Percentiles rank a stretch among this genome's conserved stretches.
phyloP scores from a whole-genome alignment of 106 monocot species.

The Dioscorea alata region DNA sequence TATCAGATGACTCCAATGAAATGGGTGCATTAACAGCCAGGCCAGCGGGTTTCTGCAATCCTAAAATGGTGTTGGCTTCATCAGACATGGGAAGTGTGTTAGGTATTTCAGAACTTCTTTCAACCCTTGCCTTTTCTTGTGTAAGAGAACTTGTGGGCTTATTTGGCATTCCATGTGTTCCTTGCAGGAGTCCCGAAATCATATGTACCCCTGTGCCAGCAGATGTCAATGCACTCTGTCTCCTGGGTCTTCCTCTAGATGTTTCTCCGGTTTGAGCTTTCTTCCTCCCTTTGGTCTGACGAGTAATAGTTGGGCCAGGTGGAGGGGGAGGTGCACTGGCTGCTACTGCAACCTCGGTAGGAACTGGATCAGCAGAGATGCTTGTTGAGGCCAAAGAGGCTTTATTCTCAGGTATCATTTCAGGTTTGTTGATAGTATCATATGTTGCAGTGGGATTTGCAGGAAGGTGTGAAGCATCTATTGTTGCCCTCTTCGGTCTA shows the following conservation, averaged over 20 bases:
- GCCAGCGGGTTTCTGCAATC: slow-evolving; percentile 20
- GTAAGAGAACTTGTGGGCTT: slow-evolving; percentile 5
- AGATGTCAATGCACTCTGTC: slow-evolving; percentile 24
- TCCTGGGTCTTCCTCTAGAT: slow-evolving; percentile 50
- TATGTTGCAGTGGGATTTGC: slow-evolving; percentile 10
- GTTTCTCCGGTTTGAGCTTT: slow-evolving; percentile 33
- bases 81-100: neutral
- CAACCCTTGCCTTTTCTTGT: slow-evolving; percentile 8
- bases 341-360: slow-evolving; percentile 1
- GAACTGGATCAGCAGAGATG: slow-evolving; percentile 11
- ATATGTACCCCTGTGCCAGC: slow-evolving; percentile 15
- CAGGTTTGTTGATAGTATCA: slow-evolving; percentile 17
- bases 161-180: slow-evolving; percentile 10
- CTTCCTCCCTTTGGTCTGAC: slow-evolving; percentile 36
- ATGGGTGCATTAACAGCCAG: slow-evolving; percentile 4
- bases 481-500: slow-evolving; percentile 66
- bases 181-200: slow-evolving; percentile 5
- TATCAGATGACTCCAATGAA: slow-evolving; percentile 11
- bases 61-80: slow-evolving; percentile 11
- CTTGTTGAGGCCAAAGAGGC: neutral
- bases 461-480: slow-evolving; percentile 12
- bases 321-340: slow-evolving; percentile 9
- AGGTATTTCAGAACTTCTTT: slow-evolving; percentile 2
- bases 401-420: slow-evolving; percentile 18
- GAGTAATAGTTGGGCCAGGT: neutral